Evolutionary conservation across 2,329 filamentous ascomycete genomes (phyloP).

Genomic region (Magnaporthiopsis rhizophila): DNA sequence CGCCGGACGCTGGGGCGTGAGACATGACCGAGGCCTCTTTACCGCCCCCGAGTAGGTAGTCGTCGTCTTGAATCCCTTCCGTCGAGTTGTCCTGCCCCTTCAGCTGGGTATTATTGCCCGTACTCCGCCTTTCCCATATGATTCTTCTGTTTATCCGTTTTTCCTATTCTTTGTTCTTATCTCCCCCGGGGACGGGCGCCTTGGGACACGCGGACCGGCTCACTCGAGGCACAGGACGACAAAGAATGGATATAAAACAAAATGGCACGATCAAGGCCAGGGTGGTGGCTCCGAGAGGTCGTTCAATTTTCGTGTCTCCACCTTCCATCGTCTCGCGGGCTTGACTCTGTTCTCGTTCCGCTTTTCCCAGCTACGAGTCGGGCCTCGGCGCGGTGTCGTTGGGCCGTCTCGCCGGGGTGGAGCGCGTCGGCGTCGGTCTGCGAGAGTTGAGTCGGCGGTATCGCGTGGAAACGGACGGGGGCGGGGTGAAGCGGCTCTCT

Average conservation of each 20-base stretch:
- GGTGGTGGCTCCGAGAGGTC: not conserved
- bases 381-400: not conserved
- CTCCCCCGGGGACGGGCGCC: not conserved
- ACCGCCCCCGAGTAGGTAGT: not conserved
- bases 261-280: not conserved
- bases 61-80: not conserved
- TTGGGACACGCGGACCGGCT: too few species aligned
- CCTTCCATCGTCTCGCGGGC: not conserved
- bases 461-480: too few species aligned
- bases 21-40: not conserved
- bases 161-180: not conserved
- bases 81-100: not conserved
- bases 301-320: not conserved
- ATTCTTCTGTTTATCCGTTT: not conserved
- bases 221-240: not conserved
- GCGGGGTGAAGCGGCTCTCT: not conserved
- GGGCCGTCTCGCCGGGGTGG: too few species aligned
- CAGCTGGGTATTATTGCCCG: not conserved
- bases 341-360: conserved; percentile 1
- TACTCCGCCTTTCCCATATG: not conserved
- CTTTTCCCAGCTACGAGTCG: not conserved
- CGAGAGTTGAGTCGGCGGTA: not conserved
- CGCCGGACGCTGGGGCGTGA: conserved; percentile 1
- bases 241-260: not conserved
- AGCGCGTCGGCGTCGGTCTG: not conserved